These are phyloP conservation scores for Catharanthus roseus DNA, from an alignment of 257 asterid species.

Conservation along the genomic window DNA sequence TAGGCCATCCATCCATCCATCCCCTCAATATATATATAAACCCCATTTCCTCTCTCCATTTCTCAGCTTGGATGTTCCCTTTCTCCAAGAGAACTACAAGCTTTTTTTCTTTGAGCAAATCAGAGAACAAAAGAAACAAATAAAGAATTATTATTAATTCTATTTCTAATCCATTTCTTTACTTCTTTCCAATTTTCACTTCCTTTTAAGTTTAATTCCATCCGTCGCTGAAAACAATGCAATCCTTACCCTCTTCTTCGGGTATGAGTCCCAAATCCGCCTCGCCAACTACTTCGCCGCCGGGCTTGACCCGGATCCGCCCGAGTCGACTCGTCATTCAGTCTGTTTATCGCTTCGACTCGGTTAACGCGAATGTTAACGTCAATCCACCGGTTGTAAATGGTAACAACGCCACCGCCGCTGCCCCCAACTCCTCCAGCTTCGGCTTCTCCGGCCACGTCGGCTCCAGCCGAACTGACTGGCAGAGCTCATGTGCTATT, in stretches of 20 bases:
- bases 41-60: constrained; percentile 18
- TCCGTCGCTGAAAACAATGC: constrained; percentile 1
- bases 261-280: constrained; percentile 34
- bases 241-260: constrained; percentile 29
- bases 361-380: constrained; percentile 23
- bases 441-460: constrained; percentile 28
- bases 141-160: background rate
- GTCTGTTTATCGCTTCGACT: constrained; percentile 36
- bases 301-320: constrained; percentile 12
- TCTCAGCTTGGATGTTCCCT: constrained; percentile 79
- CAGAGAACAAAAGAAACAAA: background rate
- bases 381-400: constrained; percentile 4
- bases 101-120: background rate
- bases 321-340: constrained; percentile 24
- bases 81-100: constrained; percentile 36
- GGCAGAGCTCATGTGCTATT: constrained; percentile 95
- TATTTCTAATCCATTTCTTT: background rate
- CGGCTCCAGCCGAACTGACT: constrained; percentile 61
- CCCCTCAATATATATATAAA: constrained; percentile 43
- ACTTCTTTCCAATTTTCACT: background rate
- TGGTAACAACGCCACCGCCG: constrained; percentile 4
- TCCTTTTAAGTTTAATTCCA: too few relatives aligned
- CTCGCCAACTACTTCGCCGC: constrained; percentile 12
- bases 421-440: constrained; percentile 11
- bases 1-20: background rate